Conservation (phyloP, 345 rosid genomes). For the Nephelium lappaceum region DNA sequence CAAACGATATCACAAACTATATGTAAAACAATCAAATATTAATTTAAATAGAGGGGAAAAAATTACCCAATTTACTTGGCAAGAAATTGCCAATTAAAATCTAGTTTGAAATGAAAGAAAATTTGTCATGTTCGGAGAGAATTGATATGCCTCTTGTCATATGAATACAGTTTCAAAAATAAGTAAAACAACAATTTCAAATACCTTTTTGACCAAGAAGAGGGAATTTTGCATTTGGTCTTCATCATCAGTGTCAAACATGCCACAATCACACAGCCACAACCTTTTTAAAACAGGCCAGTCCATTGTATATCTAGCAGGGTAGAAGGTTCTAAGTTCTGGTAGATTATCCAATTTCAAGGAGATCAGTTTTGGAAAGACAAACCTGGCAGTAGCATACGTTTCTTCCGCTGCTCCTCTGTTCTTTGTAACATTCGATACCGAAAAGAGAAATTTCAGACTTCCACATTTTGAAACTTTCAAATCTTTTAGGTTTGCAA, state of each 20-base stretch:
- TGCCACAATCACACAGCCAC: background rate
- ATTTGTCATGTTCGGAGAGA: background rate
- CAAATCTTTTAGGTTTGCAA: background rate
- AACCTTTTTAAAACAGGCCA: constrained; percentile 25
- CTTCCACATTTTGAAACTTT: background rate
- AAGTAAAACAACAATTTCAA: background rate
- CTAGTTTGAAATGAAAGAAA: background rate
- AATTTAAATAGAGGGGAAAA: background rate
- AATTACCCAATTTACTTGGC: background rate
- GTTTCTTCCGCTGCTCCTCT: background rate
- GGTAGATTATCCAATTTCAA: background rate
- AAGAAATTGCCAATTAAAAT: background rate
- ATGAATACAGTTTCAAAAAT: background rate
- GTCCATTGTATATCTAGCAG: constrained; percentile 5
- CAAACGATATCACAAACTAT: background rate
- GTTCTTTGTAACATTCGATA: background rate
- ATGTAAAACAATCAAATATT: background rate
- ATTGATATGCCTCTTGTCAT: no score
- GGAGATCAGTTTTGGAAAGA: constrained; percentile 17
- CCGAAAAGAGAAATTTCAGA: constrained; percentile 23
- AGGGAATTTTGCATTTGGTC: background rate
- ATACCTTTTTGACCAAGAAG: background rate
- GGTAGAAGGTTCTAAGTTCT: constrained; percentile 16
- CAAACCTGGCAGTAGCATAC: constrained; percentile 15
- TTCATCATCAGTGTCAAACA: background rate